These are phyloP conservation scores for Sphaerulina populicola DNA, from an alignment of 2,329 filamentous ascomycete genomes.

Conservation along the genomic window DNA sequence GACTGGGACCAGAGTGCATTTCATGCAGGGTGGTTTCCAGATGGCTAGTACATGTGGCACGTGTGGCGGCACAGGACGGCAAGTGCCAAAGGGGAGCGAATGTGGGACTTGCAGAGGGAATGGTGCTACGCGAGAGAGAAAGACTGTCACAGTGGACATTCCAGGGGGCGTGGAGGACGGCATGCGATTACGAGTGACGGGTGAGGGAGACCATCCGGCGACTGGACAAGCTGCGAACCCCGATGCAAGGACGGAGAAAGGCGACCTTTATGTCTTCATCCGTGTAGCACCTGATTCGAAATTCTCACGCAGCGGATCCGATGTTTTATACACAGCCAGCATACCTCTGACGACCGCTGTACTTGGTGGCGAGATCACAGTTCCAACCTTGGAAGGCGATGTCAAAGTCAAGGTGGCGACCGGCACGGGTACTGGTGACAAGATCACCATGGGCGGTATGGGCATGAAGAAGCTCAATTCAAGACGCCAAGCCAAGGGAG, in stretches of 20 bases:
- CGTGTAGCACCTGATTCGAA: slow-evolving; percentile 81
- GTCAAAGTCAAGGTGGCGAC: slow-evolving; percentile 87
- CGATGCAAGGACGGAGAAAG: slow-evolving; percentile 58
- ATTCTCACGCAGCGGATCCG: slow-evolving; percentile 78
- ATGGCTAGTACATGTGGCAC: slow-evolving; percentile 81
- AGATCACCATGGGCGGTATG: slow-evolving; percentile 78
- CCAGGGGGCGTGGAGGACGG: slow-evolving; percentile 93
- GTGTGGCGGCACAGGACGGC: slow-evolving; percentile 70
- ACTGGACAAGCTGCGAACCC: slow-evolving; percentile 61
- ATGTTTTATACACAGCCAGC: slow-evolving; percentile 84
- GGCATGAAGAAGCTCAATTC: slow-evolving; percentile 80
- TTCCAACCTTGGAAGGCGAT: slow-evolving; percentile 84
- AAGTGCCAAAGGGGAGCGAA: slow-evolving; percentile 69
- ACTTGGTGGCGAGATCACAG: slow-evolving; percentile 77
- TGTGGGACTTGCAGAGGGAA: slow-evolving; percentile 73
- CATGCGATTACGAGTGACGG: slow-evolving; percentile 78
- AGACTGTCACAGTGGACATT: slow-evolving; percentile 81
- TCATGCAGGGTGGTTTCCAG: slow-evolving; percentile 89
- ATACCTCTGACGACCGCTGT: slow-evolving; percentile 89
- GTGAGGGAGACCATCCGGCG: slow-evolving; percentile 77
- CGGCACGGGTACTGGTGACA: slow-evolving; percentile 86
- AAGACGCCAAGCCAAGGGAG: slow-evolving; percentile 61
- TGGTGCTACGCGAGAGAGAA: slow-evolving; percentile 73
- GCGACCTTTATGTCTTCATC: slow-evolving; percentile 87
- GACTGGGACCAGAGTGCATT: slow-evolving; percentile 76